Evolutionary conservation across 1,284 basidiomycete species (phyloP).

Genomic region (Ceratobasidium sp.): DNA sequence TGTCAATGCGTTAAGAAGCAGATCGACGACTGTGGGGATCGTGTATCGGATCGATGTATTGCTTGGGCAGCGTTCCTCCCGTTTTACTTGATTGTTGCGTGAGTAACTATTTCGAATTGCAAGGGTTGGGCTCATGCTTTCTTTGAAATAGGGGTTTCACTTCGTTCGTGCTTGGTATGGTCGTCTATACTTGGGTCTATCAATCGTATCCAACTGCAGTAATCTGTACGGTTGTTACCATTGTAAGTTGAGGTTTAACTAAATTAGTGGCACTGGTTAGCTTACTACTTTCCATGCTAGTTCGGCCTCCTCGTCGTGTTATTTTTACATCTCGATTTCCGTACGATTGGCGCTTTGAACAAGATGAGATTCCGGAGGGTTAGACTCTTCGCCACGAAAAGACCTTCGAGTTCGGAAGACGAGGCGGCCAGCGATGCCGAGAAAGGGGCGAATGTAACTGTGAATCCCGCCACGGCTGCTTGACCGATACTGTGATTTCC

Average conservation of each 20-base stretch:
- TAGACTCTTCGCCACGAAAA: no score
- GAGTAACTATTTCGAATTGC: neutral
- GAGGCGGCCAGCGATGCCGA: no score
- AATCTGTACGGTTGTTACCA: slow-evolving; percentile 15
- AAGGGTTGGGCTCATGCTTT: no score
- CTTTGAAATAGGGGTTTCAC: slow-evolving; percentile 19
- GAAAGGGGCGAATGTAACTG: no score
- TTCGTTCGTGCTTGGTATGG: slow-evolving; percentile 26
- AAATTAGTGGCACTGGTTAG: neutral
- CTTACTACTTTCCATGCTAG: neutral
- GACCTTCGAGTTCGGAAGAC: no score
- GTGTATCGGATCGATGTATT: neutral
- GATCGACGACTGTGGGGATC: neutral
- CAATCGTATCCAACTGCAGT: slow-evolving; percentile 19
- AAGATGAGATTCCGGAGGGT: slow-evolving; percentile 24
- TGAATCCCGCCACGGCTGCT: no score
- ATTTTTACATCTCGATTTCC: slow-evolving; percentile 29
- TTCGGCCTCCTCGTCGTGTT: slow-evolving; percentile 5
- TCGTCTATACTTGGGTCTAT: slow-evolving; percentile 31
- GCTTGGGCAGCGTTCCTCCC: slow-evolving; percentile 20
- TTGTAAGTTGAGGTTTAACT: neutral
- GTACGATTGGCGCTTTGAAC: slow-evolving; percentile 24
- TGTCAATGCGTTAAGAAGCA: neutral
- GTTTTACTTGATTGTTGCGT: slow-evolving; percentile 17
- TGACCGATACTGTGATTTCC: no score